Base-by-base conservation (phyloP, 257 asterid species). In the Haberlea rhodopensis region DNA sequence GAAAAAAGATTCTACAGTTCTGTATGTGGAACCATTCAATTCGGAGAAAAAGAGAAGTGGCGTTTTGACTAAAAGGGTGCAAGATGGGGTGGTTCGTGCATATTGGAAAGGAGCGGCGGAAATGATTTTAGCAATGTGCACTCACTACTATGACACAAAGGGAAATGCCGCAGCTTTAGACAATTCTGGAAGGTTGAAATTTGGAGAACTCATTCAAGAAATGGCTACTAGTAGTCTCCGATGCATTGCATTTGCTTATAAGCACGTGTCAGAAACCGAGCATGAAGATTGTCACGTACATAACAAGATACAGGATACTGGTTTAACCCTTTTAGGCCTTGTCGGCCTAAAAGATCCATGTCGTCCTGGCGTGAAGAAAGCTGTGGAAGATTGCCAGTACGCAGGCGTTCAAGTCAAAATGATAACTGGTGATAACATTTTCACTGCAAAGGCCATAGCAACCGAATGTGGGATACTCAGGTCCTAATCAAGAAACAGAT, bases 71-170 rank as follows among this genome's bases (percentile, higher is more conserved):
- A 63, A n/a, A 8, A 69, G 21, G 3, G 29, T 11, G 23, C 5
- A 29, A 1, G 52, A 69, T 6, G 48, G 18, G 11, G 55, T 66
- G 0, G 0, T 61, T 24, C 82, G 83, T 58, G 83, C 74, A 9
- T 91, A 85, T 40, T 87, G 97, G 97, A 90, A 85, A 69, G 97
- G 97, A 21, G 95, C 88, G 4, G 95, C 97, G 5, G 97, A 90
- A 29, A 85, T 82, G 88, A 71, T 90, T 1, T 74, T 83, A 20
- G 76, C 76, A 67, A 71, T 67, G 80, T 90, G 92, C 73, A 70
- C 88, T 0, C 72, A 75, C 20, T 85, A 78, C 73, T 81, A 77
- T 57, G 76, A 84, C 73, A 16, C 8, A 3, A 70, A 77, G 2
- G 94, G 95, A 23, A 71, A 85, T 23, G 21, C 57, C 5, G 79